A percentile compares a stretch with the other conserved stretches of the same genome.
Conservation (phyloP, 2,329 filamentous ascomycete genomes). For the Penicillium sp. region DNA sequence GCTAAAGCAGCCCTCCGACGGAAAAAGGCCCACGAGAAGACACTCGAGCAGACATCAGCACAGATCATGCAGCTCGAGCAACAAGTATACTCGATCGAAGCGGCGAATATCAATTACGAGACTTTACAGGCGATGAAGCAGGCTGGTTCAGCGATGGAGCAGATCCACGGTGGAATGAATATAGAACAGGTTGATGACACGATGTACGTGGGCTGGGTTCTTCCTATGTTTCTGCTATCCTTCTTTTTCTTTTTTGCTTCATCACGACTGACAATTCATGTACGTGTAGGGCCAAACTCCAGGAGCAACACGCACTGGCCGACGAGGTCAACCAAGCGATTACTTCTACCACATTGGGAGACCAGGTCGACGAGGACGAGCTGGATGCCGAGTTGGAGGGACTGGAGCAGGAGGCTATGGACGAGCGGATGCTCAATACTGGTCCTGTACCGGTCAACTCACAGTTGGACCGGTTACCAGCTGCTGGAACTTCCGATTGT, state of each 20-base stretch:
- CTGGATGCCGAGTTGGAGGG: slow-evolving; percentile 81
- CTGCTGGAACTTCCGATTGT: slow-evolving; percentile 74
- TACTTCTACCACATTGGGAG: slow-evolving; percentile 66
- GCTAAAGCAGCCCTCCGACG: slow-evolving; percentile 86
- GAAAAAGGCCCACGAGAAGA: slow-evolving; percentile 93
- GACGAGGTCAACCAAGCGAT: slow-evolving; percentile 90
- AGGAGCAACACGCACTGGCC: slow-evolving; percentile 89
- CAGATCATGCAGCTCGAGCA: slow-evolving; percentile 92
- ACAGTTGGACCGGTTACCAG: slow-evolving; percentile 73
- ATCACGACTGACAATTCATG: not conserved
- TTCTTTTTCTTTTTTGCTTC: not conserved
- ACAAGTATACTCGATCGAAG: slow-evolving; percentile 95
- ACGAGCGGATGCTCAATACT: slow-evolving; percentile 90
- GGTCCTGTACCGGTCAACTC: slow-evolving; percentile 80
- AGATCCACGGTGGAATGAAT: slow-evolving; percentile 86
- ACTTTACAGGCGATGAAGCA: slow-evolving; percentile 92
- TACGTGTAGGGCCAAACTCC: slow-evolving; percentile 72
- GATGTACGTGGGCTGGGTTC: slow-evolving; percentile 66
- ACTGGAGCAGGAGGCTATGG: slow-evolving; percentile 87
- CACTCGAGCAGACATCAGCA: slow-evolving; percentile 82
- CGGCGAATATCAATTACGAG: slow-evolving; percentile 97
- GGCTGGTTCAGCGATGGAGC: slow-evolving; percentile 85
- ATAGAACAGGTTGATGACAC: slow-evolving; percentile 93
- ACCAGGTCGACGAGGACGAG: slow-evolving; percentile 79
- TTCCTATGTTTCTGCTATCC: not conserved